Evolutionary conservation across 2,329 filamentous ascomycete species (phyloP).

Genomic region (Magnaporthiopsis incrustans): DNA sequence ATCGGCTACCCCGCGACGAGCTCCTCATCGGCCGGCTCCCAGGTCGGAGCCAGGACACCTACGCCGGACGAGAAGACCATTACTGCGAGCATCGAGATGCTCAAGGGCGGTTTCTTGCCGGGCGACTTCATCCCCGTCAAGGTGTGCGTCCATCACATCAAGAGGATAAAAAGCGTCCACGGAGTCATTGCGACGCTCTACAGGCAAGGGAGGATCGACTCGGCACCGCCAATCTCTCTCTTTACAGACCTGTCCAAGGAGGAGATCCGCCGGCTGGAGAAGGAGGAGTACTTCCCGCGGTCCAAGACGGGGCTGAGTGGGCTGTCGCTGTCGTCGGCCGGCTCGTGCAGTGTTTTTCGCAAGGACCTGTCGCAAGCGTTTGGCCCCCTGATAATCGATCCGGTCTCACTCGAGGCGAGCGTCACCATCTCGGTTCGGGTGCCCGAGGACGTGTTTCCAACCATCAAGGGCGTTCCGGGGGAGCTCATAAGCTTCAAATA

Average conservation of each 20-base stretch:
- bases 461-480: conserved; percentile 81
- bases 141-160: conserved; percentile 79
- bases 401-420: conserved; percentile 65
- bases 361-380: conserved; percentile 90
- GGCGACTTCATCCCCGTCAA: conserved; percentile 77
- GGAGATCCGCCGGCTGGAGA: conserved; percentile 59
- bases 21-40: conserved; percentile 3
- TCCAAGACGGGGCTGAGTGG: conserved; percentile 82
- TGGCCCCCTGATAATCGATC: conserved; percentile 81
- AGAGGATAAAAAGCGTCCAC: conserved; percentile 81
- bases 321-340: conserved; percentile 75
- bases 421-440: conserved; percentile 79
- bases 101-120: conserved; percentile 75
- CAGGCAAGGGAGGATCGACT: conserved; percentile 83
- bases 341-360: conserved; percentile 85
- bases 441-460: conserved; percentile 86
- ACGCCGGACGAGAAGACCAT: conserved; percentile 66
- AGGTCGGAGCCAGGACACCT: conserved; percentile 27
- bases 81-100: conserved; percentile 74
- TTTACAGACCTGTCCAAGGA: conserved; percentile 49
- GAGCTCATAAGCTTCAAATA: conserved; percentile 95
- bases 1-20: conserved; percentile 1
- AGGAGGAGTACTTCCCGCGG: conserved; percentile 79
- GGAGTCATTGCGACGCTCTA: conserved; percentile 91
- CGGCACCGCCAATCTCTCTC: conserved; percentile 47